These are phyloP conservation scores for Aegilops sharonensis DNA, from an alignment of 176 grass and related monocot species.

Conservation along the genomic window DNA sequence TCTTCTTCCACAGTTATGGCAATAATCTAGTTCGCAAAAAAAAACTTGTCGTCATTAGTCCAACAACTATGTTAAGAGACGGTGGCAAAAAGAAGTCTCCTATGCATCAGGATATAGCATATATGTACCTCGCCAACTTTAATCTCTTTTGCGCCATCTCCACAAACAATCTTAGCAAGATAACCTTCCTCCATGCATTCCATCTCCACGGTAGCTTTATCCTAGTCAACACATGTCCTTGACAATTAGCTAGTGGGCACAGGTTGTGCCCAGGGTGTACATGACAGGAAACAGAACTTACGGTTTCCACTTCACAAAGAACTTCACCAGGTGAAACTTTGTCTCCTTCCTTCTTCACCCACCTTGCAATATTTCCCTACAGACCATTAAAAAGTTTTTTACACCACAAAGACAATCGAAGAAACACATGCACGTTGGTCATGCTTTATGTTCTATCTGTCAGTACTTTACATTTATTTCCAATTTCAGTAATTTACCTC, in stretches of 20 bases:
- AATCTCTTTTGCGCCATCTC: slow-evolving; percentile 92
- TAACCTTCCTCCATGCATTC: slow-evolving; percentile 99
- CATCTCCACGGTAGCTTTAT: slow-evolving; percentile 97
- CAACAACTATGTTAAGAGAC: not conserved
- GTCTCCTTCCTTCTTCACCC: slow-evolving; percentile 98
- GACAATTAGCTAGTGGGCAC: slow-evolving; percentile 13
- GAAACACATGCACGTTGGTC: not conserved
- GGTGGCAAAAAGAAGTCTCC: slow-evolving; percentile 40
- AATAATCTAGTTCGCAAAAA: slow-evolving; percentile 44
- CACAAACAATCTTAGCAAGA: slow-evolving; percentile 87
- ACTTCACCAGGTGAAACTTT: slow-evolving; percentile 89
- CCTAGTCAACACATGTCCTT: slow-evolving; percentile 41
- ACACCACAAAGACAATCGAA: not conserved
- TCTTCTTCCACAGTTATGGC: slow-evolving; percentile 68
- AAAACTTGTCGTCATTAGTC: not conserved
- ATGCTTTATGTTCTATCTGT: slow-evolving; percentile 2
- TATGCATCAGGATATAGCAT: slow-evolving; percentile 35
- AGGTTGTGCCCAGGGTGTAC: not conserved
- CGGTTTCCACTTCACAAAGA: slow-evolving; percentile 95
- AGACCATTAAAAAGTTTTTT: not conserved
- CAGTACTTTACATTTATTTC: not conserved
- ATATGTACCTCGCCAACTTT: slow-evolving; percentile 90
- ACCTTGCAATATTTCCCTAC: slow-evolving; percentile 80
- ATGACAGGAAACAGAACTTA: slow-evolving; percentile 41
- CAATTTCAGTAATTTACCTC: slow-evolving; percentile 35